Base-by-base conservation (phyloP, 257 asterid genomes). In the Misopates orontium region DNA sequence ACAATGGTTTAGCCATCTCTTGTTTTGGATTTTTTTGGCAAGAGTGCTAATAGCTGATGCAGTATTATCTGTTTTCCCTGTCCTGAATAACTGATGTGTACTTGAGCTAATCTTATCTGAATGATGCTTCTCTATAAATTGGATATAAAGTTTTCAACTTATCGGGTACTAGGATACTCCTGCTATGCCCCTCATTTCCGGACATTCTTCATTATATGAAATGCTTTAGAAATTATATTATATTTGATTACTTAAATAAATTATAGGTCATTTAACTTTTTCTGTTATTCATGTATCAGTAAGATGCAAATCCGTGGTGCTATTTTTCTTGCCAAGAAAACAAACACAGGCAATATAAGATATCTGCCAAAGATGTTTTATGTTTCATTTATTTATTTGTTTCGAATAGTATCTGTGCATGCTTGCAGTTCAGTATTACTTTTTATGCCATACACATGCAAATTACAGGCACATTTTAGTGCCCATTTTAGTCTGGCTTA, bases 1-100 rank as follows among this genome's bases (percentile, higher is more conserved):
- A 52, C 56, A 32, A 18, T 21, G 45, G 12, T 17, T 12, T 69
- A 42, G 21, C 49, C 66, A 53, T 47, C 22, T 67, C 39, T 32
- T 39, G 10, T 10, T 18, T 60, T 62, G 25, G 21, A 44, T 41
- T n/a, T n/a, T 60, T 48, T 60, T 28, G 22, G 32, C 42, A 32
- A 7, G 57, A 40, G 50, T 22, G 17, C 23, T 25, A 57, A 47
- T 36, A 62, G 19, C 40, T 45, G 18, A 19, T 60, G 55, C 52
- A 21, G 50, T 41, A 16, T 66, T 41, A 44, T 59, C 25, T 68
- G 53, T 74, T 56, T 45, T 12, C 47, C 16, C 31, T 48, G 39
- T 60, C 51, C 47, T 14, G 45, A 69, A 21, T 51, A 21, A 62
- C 49, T 68, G 64, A 32, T 50, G 23, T 32, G 45, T 31, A 50